phyloP scores from a whole-genome alignment of 805 yeast genomes.

The Dipodascus geniculatus region DNA sequence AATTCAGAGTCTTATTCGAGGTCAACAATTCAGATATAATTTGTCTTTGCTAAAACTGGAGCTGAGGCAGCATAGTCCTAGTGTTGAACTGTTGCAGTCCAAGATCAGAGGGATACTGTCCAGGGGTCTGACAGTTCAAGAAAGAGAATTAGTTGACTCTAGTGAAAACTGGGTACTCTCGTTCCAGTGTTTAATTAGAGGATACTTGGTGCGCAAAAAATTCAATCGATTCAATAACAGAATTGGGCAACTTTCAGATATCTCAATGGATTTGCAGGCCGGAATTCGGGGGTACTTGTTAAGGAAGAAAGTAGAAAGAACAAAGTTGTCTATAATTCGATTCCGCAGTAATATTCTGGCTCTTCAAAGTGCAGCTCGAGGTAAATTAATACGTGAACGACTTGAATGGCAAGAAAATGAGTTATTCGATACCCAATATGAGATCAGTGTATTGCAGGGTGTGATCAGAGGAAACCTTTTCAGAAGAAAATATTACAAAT shows the following conservation, averaged over 20 bases:
- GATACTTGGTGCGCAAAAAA: slow-evolving; percentile 22
- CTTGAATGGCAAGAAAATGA: background rate
- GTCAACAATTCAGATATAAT: slow-evolving; percentile 11
- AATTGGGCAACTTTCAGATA: background rate
- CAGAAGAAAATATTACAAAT: background rate
- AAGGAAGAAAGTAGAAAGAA: slow-evolving; percentile 11
- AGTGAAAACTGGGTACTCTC: background rate
- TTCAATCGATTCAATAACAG: slow-evolving; percentile 9
- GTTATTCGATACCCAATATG: background rate
- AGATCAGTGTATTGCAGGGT: slow-evolving; percentile 18
- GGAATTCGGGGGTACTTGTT: slow-evolving; percentile 14
- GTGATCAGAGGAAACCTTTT: slow-evolving; percentile 8
- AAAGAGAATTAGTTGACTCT: background rate
- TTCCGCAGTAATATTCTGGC: slow-evolving; percentile 4
- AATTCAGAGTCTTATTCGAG: slow-evolving; percentile 23
- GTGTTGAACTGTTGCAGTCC: background rate
- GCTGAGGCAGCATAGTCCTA: background rate
- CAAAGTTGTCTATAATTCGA: slow-evolving; percentile 7
- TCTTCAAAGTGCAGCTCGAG: background rate
- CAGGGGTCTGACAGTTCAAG: background rate
- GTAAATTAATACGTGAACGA: background rate
- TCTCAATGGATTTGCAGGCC: slow-evolving; percentile 12
- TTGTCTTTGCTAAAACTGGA: background rate
- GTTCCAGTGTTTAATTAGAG: slow-evolving; percentile 30
- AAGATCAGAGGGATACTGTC: background rate